Conservation (phyloP, 202 grass and related monocot genomes). For the Zoysia matrella region DNA sequence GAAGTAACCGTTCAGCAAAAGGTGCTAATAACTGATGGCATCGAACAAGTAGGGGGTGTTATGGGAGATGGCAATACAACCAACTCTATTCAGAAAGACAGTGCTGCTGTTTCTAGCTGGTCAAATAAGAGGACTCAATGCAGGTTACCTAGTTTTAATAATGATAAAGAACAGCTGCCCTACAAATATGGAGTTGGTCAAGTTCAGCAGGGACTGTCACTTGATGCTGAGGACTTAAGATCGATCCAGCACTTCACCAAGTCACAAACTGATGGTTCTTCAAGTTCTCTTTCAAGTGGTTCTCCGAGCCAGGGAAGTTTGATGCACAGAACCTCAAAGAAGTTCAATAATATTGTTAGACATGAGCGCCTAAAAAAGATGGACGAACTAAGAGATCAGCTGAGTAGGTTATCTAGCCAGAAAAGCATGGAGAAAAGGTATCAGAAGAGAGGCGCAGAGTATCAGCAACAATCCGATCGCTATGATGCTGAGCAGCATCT, state of each 20-base stretch:
- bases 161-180: slow-evolving; percentile 43
- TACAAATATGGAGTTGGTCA: slow-evolving; percentile 41
- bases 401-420: slow-evolving; percentile 58
- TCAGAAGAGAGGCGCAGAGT: slow-evolving; percentile 43
- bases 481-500: slow-evolving; percentile 44
- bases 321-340: slow-evolving; percentile 26
- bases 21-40: slow-evolving; percentile 12
- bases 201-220: slow-evolving; percentile 46
- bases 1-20: slow-evolving; percentile 52
- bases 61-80: slow-evolving; percentile 21
- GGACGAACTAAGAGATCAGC: slow-evolving; percentile 69
- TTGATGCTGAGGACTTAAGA: slow-evolving; percentile 71
- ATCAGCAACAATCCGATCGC: slow-evolving; percentile 44
- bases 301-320: slow-evolving; percentile 43
- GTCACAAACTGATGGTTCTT: slow-evolving; percentile 52
- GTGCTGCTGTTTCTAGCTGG: slow-evolving; percentile 25
- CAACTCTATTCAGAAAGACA: slow-evolving; percentile 17
- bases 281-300: slow-evolving; percentile 50
- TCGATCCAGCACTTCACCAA: slow-evolving; percentile 62
- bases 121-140: slow-evolving; percentile 47
- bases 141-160: slow-evolving; percentile 38
- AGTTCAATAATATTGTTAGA: slow-evolving; percentile 53
- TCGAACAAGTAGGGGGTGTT: slow-evolving; percentile 42
- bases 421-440: slow-evolving; percentile 45
- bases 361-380: slow-evolving; percentile 73